Base-by-base conservation (phyloP, 1,284 basidiomycete species). In the Bjerkandera adusta region DNA sequence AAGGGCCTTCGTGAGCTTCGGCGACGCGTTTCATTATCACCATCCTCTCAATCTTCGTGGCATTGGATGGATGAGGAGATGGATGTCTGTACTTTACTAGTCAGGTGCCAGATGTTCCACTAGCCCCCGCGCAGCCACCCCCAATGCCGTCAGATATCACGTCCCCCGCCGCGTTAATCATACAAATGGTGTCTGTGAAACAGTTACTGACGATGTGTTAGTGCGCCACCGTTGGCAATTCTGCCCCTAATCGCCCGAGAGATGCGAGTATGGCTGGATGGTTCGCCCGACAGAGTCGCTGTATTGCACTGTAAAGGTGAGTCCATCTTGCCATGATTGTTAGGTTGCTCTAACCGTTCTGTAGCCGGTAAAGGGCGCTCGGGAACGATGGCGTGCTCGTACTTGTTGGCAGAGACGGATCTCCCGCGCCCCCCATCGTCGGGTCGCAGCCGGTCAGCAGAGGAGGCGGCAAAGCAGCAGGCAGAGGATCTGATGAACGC, bases 231-330 rank as follows among this genome's bases (percentile, higher is more conserved):
- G 0, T 68, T 95, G n/a, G 78, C 83, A 1, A 73, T 92, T 43
- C 73, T 96, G 44, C 79, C 89, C 4, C 73, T 94, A 11, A 80
- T 83, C 6, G 83, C 86, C 0, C 73, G 85, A 13, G 90, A 92
- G 63, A 91, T 94, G 64, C 76, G 75, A 33, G 68, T 74, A n/a
- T 95, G 89, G 86, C 71, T 95, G 3, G 72, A 76, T 34, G 83
- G 77, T 0, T 82, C 85, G 12, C 68, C 75, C 3, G 77, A 87
- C 6, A 72, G 85, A 37, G 84, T 93, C 12, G 85, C 83, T 4
- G 90, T 93, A 4, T 74, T 95, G 1, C 92, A 96, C 59, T 96
- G 92, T 65, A 95, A 95, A 80, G 89, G 90, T 79, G 56, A 29
- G 52, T 43, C 18, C 32, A 10, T 25, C 35, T 15, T 13, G 16